phyloP scores from a whole-genome alignment of 1,139 yeast species.

The Meyerozyma smithsonii region DNA sequence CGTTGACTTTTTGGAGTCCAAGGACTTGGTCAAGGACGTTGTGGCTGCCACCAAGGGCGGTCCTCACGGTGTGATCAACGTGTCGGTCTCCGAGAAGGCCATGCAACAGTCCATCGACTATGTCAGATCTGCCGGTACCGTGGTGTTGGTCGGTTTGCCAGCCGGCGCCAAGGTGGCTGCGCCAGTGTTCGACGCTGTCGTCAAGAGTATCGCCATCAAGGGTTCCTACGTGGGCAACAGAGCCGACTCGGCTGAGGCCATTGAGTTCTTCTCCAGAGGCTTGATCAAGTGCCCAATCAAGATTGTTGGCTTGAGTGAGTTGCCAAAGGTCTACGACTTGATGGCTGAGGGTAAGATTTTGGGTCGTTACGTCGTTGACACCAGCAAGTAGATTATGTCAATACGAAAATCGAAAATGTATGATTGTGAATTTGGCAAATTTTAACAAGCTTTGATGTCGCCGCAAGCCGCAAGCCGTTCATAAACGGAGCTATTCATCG shows the following conservation, averaged over 20 bases:
- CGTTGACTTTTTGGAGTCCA: slow-evolving; percentile 53
- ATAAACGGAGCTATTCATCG: too few species aligned
- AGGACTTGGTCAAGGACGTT: slow-evolving; percentile 28
- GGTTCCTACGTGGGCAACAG: slow-evolving; percentile 83
- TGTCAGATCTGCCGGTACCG: slow-evolving; percentile 72
- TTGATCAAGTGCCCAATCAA: slow-evolving; percentile 63
- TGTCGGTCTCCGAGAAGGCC: slow-evolving; percentile 73
- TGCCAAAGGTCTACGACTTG: slow-evolving; percentile 54
- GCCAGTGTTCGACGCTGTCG: slow-evolving; percentile 61
- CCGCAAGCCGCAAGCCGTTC: too few species aligned
- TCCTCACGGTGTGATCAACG: slow-evolving; percentile 77
- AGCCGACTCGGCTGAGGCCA: slow-evolving; percentile 73
- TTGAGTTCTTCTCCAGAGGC: slow-evolving; percentile 68
- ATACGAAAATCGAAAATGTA: neutral
- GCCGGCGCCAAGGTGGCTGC: slow-evolving; percentile 62
- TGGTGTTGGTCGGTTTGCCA: slow-evolving; percentile 78
- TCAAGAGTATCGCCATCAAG: slow-evolving; percentile 57
- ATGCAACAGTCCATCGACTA: slow-evolving; percentile 64
- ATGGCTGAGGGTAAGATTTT: slow-evolving; percentile 71
- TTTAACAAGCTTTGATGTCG: too few species aligned
- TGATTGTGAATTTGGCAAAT: neutral
- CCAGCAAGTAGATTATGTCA: slow-evolving; percentile 16
- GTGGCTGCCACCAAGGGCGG: slow-evolving; percentile 29
- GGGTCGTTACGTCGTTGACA: slow-evolving; percentile 70
- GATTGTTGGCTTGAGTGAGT: slow-evolving; percentile 59